Conservation (phyloP, 257 asterid species). For the Rauvolfia tetraphylla region DNA sequence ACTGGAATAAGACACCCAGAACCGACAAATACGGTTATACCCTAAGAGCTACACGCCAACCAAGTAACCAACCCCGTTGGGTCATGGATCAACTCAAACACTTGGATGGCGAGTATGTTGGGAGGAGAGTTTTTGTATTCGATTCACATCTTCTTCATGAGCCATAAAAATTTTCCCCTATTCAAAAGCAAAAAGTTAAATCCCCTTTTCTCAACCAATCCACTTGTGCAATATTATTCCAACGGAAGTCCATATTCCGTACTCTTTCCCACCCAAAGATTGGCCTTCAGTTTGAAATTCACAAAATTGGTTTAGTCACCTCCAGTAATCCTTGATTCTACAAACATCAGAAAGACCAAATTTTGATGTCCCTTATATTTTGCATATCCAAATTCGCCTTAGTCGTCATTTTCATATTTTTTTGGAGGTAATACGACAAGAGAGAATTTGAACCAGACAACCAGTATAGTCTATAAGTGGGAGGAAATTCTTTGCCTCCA, state of each 20-base stretch:
- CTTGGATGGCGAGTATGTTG: too few relatives aligned
- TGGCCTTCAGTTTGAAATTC: not conserved
- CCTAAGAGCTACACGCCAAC: not conserved
- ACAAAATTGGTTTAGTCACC: not conserved
- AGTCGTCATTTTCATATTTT: not conserved
- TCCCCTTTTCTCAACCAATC: too few relatives aligned
- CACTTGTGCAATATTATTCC: not conserved
- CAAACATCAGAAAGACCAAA: not conserved
- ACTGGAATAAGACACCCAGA: not conserved
- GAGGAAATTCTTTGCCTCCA: not conserved
- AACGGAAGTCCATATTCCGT: not conserved
- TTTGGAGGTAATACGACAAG: not conserved
- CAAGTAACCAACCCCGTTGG: not conserved
- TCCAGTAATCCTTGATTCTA: not conserved
- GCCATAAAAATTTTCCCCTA: too few relatives aligned
- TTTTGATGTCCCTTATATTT: not conserved
- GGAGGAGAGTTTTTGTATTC: too few relatives aligned
- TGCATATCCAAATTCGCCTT: not conserved
- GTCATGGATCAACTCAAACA: not conserved
- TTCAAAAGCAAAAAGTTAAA: too few relatives aligned
- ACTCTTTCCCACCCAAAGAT: too few relatives aligned
- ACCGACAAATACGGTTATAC: not conserved
- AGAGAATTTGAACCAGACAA: not conserved
- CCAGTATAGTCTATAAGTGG: not conserved
- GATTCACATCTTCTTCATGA: too few relatives aligned